Percentiles rank a stretch among this genome's conserved stretches.
Conservation (phyloP, 2,329 filamentous ascomycete genomes). For the Paecilomyces sp. region DNA sequence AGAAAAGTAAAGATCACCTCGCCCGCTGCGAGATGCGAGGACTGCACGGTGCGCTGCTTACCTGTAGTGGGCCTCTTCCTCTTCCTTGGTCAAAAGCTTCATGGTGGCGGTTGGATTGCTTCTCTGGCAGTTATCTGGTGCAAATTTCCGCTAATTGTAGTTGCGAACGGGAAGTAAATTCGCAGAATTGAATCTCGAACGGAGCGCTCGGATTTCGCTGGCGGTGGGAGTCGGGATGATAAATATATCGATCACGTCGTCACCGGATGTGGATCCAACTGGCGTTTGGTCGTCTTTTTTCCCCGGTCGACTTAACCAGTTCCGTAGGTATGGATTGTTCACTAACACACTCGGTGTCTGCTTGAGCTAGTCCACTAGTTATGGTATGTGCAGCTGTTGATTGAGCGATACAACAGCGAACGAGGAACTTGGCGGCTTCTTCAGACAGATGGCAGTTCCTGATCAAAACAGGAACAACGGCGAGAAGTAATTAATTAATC, state of each 20-base stretch:
- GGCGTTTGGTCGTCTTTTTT: background rate
- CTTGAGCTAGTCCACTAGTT: background rate
- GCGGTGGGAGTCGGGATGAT: background rate
- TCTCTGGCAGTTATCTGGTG: background rate
- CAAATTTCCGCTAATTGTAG: too few relatives aligned
- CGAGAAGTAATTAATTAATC: background rate
- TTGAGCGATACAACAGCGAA: background rate
- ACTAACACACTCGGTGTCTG: background rate
- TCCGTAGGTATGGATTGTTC: background rate
- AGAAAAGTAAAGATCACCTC: background rate
- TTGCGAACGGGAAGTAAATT: background rate
- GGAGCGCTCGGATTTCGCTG: background rate
- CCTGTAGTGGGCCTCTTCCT: constrained; percentile 80
- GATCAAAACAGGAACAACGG: background rate
- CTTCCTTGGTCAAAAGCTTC: constrained; percentile 94
- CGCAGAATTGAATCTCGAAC: background rate
- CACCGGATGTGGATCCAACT: background rate
- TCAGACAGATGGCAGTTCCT: background rate
- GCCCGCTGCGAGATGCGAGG: background rate
- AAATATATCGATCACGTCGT: background rate
- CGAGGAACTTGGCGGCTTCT: background rate
- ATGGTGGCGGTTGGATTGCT: constrained; percentile 46
- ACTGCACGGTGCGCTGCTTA: constrained; percentile 24
- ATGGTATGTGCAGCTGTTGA: background rate
- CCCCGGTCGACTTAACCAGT: background rate